phyloP scores from a whole-genome alignment of 2,329 filamentous ascomycete species.

The Dendrostoma leiphaemia region DNA sequence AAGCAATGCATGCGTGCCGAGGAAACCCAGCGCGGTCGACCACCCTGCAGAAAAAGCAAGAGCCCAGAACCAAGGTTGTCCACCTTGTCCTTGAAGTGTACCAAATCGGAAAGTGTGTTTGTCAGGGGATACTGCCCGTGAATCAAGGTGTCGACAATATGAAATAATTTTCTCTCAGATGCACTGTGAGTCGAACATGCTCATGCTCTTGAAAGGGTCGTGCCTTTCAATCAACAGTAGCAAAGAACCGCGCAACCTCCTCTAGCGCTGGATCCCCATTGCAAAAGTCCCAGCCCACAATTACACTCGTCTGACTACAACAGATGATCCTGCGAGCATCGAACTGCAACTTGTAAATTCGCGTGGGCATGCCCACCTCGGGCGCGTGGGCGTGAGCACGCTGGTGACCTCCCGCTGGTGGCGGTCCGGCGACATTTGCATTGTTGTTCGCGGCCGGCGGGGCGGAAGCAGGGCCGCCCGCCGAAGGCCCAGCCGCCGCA shows the following conservation, averaged over 20 bases:
- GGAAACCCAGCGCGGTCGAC: neutral
- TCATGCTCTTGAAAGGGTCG: too few relatives aligned
- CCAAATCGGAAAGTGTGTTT: neutral
- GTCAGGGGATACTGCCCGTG: neutral
- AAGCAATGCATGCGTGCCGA: neutral
- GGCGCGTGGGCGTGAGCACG: conserved; percentile 43
- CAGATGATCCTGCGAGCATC: conserved; percentile 91
- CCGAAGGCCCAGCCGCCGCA: conserved; percentile 8
- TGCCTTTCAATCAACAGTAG: conserved; percentile 46
- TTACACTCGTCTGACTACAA: conserved; percentile 86
- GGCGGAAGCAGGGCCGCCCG: neutral
- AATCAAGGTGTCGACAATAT: neutral
- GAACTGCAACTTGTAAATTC: conserved; percentile 97
- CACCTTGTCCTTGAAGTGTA: neutral
- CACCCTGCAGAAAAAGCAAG: neutral
- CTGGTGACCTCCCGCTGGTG: conserved; percentile 15
- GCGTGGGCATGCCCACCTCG: conserved; percentile 45
- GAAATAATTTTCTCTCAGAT: neutral
- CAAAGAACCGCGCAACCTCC: conserved; percentile 76
- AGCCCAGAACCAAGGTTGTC: neutral
- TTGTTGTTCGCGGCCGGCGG: neutral
- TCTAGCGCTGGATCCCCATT: conserved; percentile 79
- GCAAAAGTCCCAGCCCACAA: conserved; percentile 98
- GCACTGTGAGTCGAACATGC: too few relatives aligned
- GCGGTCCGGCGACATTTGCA: conserved; percentile 6